Evolutionary conservation across 1,284 basidiomycete genomes (phyloP), one percentile per base, ranked within the genome.

Genomic region (Cryptococcus depauperatus): DNA sequence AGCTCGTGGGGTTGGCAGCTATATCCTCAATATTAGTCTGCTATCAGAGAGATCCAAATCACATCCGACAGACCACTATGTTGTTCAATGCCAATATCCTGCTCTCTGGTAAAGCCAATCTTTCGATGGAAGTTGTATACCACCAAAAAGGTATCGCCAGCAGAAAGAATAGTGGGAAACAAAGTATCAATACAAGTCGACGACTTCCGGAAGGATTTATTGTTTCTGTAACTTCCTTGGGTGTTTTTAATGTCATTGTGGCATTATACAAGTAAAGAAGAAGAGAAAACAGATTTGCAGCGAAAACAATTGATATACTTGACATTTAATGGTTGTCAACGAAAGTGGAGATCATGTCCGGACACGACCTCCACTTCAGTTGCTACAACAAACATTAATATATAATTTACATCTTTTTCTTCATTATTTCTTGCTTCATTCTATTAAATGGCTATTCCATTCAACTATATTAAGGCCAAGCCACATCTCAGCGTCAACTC

Each of bases 61-160:
- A n/a, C n/a, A n/a, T n/a, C n/a, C n/a, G n/a, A n/a, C 35, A 37
- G 8, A 28, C 27, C 19, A 28, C 34, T 16, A 42, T 34, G n/a
- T 6, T 39, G 37, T 58, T 61, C n/a, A 66, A 44, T 5, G 49
- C 72, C 34, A 70, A 66, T 25, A 90, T 81, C 30, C 78, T 76
- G 44, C 70, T 68, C n/a, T 75, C 73, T 2, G 89, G 87, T 14
- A 93, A 71, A 0, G 82, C 73, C 13, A 85, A 75, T 25, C 88
- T 78, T 62, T 88, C 77, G 32, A 93, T 90, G 51, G 83, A 84
- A 3, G 90, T 93, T 19, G 84, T 82, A 37, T 74, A 76, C 86
- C 85, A 93, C 90, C 90, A 95, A 37, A 85, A 75, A 4, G 90
- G 90, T 16, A 87, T 47, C 1, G 82, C 81, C 6, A 85, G 69